Conservation (phyloP, 2,329 filamentous ascomycete genomes). For the Fusarium phyllophilum region DNA sequence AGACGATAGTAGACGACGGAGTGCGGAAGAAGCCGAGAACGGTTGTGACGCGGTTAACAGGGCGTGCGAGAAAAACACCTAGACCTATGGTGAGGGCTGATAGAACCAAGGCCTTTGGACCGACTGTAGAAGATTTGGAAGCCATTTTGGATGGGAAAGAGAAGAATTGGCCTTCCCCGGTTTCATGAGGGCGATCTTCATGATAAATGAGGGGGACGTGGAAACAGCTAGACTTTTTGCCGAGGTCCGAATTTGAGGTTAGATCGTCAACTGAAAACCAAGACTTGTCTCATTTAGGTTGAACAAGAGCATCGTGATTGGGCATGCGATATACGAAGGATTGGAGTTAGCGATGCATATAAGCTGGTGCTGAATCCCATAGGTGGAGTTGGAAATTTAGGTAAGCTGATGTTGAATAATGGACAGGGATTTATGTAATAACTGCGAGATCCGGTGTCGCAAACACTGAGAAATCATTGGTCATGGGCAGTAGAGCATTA, state of each 20-base stretch:
- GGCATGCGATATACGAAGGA: neutral
- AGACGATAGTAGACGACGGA: slow-evolving; percentile 32
- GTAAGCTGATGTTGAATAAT: neutral
- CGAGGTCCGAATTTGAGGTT: neutral
- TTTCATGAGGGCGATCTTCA: neutral
- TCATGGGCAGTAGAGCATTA: accelerated
- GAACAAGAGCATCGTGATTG: neutral
- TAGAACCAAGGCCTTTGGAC: neutral
- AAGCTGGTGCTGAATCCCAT: neutral
- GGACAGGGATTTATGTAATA: neutral
- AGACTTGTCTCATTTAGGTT: neutral
- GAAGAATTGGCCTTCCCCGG: neutral
- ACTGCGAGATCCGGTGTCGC: accelerated
- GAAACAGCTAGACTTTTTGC: neutral
- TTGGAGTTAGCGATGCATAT: neutral
- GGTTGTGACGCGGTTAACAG: neutral
- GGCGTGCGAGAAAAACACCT: neutral
- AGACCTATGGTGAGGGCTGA: neutral
- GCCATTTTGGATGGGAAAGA: neutral
- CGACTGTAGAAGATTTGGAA: neutral
- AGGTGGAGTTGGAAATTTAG: accelerated
- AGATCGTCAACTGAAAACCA: neutral
- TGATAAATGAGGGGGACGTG: slow-evolving; percentile 9
- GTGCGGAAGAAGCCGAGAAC: slow-evolving; percentile 46
- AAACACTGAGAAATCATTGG: neutral